These are phyloP conservation scores for Apiospora pterosperma DNA, from an alignment of 2,329 filamentous ascomycete species.

Conservation along the genomic window DNA sequence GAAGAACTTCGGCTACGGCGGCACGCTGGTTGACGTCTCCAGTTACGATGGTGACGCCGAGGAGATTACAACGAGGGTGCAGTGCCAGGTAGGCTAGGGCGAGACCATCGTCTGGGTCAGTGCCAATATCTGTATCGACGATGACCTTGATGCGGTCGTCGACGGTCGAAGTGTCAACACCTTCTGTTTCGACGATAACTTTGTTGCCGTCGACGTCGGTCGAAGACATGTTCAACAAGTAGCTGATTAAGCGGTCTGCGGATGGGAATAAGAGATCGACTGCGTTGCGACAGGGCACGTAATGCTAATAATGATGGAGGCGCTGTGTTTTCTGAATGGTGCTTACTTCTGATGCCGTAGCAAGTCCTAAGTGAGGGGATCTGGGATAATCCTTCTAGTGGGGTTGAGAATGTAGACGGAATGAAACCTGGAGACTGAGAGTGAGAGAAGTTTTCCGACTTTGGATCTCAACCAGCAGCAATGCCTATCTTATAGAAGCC, in stretches of 20 bases:
- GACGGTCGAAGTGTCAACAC: neutral
- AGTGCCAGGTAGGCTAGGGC: conserved; percentile 10
- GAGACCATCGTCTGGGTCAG: conserved; percentile 11
- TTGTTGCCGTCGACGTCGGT: neutral
- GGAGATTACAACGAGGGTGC: conserved; percentile 10
- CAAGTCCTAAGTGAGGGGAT: neutral
- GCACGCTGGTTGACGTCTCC: conserved; percentile 9
- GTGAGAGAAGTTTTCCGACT: neutral
- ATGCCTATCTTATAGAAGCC: neutral
- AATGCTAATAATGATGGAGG: neutral
- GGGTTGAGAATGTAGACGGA: neutral
- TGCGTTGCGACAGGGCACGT: neutral
- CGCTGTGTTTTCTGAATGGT: neutral
- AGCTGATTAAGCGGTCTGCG: neutral
- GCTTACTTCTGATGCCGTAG: neutral
- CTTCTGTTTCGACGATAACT: neutral
- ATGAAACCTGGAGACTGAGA: neutral
- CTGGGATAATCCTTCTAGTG: neutral
- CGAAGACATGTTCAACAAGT: neutral
- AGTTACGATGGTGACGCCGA: conserved; percentile 10
- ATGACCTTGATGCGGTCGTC: conserved; percentile 10
- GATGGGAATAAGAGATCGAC: neutral
- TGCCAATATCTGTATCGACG: conserved; percentile 12
- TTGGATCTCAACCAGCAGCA: neutral
- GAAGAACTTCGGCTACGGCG: conserved; percentile 8